Base-by-base conservation (phyloP, 305 asterid genomes). In the Rubia occidens region DNA sequence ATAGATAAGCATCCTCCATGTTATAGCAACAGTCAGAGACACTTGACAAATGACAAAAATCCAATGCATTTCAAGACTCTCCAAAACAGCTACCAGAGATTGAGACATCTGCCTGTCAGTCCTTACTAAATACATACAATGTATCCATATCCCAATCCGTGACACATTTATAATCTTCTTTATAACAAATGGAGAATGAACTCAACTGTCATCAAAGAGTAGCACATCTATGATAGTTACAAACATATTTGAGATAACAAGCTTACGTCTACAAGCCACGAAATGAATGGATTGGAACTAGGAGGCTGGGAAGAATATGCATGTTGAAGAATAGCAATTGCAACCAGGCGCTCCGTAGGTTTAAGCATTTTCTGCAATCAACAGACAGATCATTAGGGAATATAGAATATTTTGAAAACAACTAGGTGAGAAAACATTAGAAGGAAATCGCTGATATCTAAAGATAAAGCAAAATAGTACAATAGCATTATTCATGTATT, bases 181-280 rank as follows among this genome's bases (percentile, higher is more conserved):
- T 13, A 45, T 47, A 29, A 60, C n/a, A 17, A 49, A 37, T 63
- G 61, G 20, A 42, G 11, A 45, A 26, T 62, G 0, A 45, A 60
- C 7, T 20, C 1, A 4, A 10, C 37, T 10, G 13, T 13, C 6
- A 60, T 20, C 32, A 44, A 60, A 24, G 13, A 24, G 42, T 10
- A 66, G 60, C 60, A 67, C n/a, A n/a, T 67, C 5, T 67, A 11
- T n/a, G 17, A 21, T 44, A 14, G 15, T 21, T 29, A 32, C 3
- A 69, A 69, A 63, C 17, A 13, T 18, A 32, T 13, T 11, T 63
- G n/a, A 69, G 45, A 53, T 55, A 32, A 62, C 37, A 29, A 60
- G 76, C 95, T 88, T 85, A 93, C 98, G 79, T 87, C 81, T 8
- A 93, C 85, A 75, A 93, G 94, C 83, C 76, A 79, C 51, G 90